Evolutionary conservation across 1,284 basidiomycete species (phyloP), one percentile per base, ranked within the genome.

Genomic region (Cutaneotrichosporon dermatis): DNA sequence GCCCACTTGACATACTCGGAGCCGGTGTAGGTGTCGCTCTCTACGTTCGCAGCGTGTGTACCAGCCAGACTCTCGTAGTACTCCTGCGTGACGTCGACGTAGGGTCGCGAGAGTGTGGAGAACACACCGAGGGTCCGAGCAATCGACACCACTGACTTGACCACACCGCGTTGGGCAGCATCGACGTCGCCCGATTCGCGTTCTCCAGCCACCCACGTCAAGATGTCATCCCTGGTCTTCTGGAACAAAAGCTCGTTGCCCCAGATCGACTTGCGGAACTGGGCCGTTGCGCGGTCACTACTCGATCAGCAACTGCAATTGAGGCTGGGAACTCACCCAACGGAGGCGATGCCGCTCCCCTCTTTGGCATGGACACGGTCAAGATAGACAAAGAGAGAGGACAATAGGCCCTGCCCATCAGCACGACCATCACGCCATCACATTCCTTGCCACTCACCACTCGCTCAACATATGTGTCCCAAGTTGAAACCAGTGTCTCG

Each of bases 161-260:
- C n/a, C 8, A 35, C 13, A 4, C 4, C 34, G 5, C 52, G 41
- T n/a, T 54, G 42, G 2, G 41, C 33, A 15, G 35, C 13, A 15
- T 52, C 51, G 7, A 36, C 35, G 34, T 43, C 33, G 36, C 13
- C 48, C 12, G 35, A 44, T 9, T 79, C 73, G 13, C 87, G 81
- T 71, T 89, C 88, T 65, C 70, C 80, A 1, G 75, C 73, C 4
- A 83, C 70, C 87, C 88, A 88, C 9, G 79, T 75, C 34, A 77
- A 66, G 1, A 89, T 69, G n/a, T 83, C 82, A 1, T 71, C 69
- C 15, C 79, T 77, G 33, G 88, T 76, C 51, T 78, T 80, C 2
- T 79, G 71, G 11, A 76, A 75, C 4, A 88, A 78, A 4, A 72
- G 62, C 0, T 79, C 70, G 60, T 83, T 81, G 12, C 80, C 80